Evolutionary conservation across 148 eudicot species (phyloP), one percentile per base, ranked within the genome.

Genomic region (Bassia scoparia): DNA sequence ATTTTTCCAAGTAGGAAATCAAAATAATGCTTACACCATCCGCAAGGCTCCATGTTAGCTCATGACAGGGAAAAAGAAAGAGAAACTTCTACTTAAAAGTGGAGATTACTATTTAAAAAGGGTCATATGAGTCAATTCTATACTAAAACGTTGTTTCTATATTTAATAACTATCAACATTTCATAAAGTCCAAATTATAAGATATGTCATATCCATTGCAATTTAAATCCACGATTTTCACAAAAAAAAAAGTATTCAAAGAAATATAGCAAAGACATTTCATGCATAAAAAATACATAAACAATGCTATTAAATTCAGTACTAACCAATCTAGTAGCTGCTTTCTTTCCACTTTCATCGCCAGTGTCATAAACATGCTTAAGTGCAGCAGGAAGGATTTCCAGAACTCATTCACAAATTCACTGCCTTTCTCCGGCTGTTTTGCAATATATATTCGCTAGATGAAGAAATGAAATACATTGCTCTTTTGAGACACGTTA

Each of bases 351-450:
- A 83, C 75, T 67, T 69, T 88, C 91, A 77, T 83, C 86, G 64
- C 92, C 90, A 79, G 78, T 80, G 62, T 82, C 89, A 80, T 86
- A 83, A 52, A 87, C 92, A 78, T 76, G 77, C 85, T 88, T 95
- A 18, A 95, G 88, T 44, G 93, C 96, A 65, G 84, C 76, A 67
- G 98, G 98, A 73, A 95, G 90, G 71, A 91, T 84, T 95, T 91
- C 98, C 96, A 95, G 74, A 95, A 95, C 72, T 95, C 98, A 77
- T 91, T 91, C 69, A 95, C 96, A 88, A 86, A 91, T 76, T 95
- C 98, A 54, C 82, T 88, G 61, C 98, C 78, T 86, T 91, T 79
- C 91, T 88, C 83, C 96, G 83, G 76, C 97, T 94, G 80, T 94
- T 94, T 82, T 94, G 98, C 77, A 94, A 76, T 74, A 94, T 94